Base-by-base conservation (phyloP, 2,329 filamentous ascomycete species). In the Monosporascus sp. region DNA sequence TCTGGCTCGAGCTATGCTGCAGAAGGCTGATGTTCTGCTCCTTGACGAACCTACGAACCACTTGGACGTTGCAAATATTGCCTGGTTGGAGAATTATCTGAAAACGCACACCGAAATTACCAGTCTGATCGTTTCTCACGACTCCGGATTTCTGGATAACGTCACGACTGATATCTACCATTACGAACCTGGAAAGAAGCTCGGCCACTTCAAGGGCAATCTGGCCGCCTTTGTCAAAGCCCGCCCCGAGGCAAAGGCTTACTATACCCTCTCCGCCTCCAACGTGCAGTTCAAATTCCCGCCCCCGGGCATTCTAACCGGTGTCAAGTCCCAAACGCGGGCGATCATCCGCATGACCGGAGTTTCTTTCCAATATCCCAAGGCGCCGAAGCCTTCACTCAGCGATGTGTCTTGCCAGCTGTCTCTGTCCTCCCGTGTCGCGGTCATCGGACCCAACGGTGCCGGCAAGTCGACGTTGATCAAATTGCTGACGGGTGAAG, bases 1-100 rank as follows among this genome's bases (percentile, higher is more conserved):
- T 60, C 76, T 99, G 71, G 94, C 94, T 50, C 85, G 94, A 65
- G 94, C 94, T 59, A 97, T 99, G 92, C 81, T 99, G 66, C 89
- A 94, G 80, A 89, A 87, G 68, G 93, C 94, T n/a, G 94, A 99
- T 70, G 92, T 99, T 49, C 82, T 99, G 54, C 80, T 99, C 50
- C 85, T 99, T 54, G 94, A 99, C 81, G 94, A 99, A 82, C 94
- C 94, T 72, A 99, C 94, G 65, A 99, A 99, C 78, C 94, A 99
- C 75, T 79, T 99, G 70, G 94, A 99, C 71, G 92, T 97, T 64
- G 86, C 86, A 67, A 97, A 97, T 72, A 91, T 99, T 64, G 91
- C 89, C 61, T 99, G 94, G 94, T 76, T 99, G 48, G 88, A 97
- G 72, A 87, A 91, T 62, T 99, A 99, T 72, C 84, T 99, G 65